A percentile compares a stretch with the other conserved stretches of the same genome.
Conservation (phyloP, 2,329 filamentous ascomycete genomes). For the Bipolaris bicolor region DNA sequence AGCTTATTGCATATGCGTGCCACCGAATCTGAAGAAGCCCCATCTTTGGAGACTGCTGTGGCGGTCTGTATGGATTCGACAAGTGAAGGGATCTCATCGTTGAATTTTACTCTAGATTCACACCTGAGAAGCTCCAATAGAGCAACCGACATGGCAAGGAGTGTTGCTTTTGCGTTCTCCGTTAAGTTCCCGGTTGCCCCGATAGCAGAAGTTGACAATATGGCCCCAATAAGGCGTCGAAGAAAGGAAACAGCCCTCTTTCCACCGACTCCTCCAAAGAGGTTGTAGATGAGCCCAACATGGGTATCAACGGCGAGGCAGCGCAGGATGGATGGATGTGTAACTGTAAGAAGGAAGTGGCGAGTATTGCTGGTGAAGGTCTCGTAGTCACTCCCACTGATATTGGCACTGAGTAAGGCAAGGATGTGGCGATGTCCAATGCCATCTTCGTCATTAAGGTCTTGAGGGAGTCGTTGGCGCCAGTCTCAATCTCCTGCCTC, state of each 20-base stretch:
- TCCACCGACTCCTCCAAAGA: conserved; percentile 43
- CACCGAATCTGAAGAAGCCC: neutral
- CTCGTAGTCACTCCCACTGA: neutral
- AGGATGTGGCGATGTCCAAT: conserved; percentile 39
- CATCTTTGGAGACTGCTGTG: conserved; percentile 5
- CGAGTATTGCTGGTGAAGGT: conserved; percentile 12
- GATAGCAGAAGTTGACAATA: conserved; percentile 4
- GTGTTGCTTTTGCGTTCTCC: neutral
- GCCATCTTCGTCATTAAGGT: conserved; percentile 38
- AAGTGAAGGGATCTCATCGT: conserved; percentile 23
- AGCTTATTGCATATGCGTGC: conserved; percentile 8
- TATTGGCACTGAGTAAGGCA: conserved; percentile 24
- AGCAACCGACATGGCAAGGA: conserved; percentile 19
- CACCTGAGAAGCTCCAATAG: conserved; percentile 29
- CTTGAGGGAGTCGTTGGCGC: conserved; percentile 40
- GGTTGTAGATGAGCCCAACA: conserved; percentile 45
- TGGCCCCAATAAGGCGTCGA: conserved; percentile 25
- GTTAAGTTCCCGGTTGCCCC: neutral
- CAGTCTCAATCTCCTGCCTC: conserved; percentile 39
- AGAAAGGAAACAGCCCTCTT: conserved; percentile 43
- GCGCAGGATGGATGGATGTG: conserved; percentile 43
- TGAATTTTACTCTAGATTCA: conserved; percentile 28
- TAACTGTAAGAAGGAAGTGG: conserved; percentile 38
- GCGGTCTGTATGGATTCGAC: conserved; percentile 15
- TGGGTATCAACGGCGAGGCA: conserved; percentile 46